Base-by-base conservation (phyloP, 805 yeast genomes). In the Lachancea fermentati region DNA sequence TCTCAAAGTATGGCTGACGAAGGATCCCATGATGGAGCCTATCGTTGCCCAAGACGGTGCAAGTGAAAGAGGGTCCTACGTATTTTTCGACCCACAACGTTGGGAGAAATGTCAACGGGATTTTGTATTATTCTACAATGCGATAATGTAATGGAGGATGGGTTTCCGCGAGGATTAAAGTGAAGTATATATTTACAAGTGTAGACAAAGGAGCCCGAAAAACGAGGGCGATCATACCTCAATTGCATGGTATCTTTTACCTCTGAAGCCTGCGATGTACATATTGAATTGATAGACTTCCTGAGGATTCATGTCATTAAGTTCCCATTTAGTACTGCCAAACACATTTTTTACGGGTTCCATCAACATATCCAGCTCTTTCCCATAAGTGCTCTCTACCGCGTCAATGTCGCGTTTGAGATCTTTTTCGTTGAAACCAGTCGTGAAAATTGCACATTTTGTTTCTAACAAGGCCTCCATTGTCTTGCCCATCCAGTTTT, bases 1-100 rank as follows among this genome's bases (percentile, higher is more conserved):
- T 46, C 74, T 93, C 42, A 94, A 89, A 66, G 88, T 93, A 37
- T 93, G 98, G 98, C 68, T 93, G 44, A 93, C 98, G 9, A 93
- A 93, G 62, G 96, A 88, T 55, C 85, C 95, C 19, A 77, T 78
- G 52, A 79, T 80, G 46, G 97, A 91, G 61, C 96, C 97, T 1
- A 76, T 85, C 12, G 85, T 87, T 44, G 76, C 83, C 25, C 82
- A 81, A 28, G 91, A 85, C 42, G 73, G 69, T 26, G 40, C 58
- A 16, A 86, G 89, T 41, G 98, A 93, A 65, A 76, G 91, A 46
- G 97, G 98, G 1, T 79, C 88, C 7, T 93, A 93, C 59, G 81
- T 89, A 17, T 91, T 93, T 62, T 93, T 93, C 60, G 97, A 93
- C 57, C 97, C 97, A 4, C 85, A 81, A 50, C 78, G 85, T 46